Conservation (phyloP, 495 filamentous ascomycete species). For the Parmelia sp. region DNA sequence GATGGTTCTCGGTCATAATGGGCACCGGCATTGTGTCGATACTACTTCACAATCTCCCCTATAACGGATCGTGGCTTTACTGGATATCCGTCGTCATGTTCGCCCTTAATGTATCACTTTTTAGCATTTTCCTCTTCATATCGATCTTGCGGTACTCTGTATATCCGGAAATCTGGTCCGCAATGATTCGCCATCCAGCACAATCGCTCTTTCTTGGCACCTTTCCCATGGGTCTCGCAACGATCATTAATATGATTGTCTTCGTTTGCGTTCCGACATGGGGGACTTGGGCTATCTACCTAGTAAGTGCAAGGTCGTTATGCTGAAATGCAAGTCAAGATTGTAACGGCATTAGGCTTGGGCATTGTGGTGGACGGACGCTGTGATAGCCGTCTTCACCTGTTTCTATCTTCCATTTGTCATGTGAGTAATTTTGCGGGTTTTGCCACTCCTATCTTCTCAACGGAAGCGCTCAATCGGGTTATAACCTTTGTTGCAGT, state of each 20-base stretch:
- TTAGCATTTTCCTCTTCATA: constrained; percentile 39
- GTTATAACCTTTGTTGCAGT: too few relatives aligned
- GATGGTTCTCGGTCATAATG: constrained; percentile 55
- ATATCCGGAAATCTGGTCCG: constrained; percentile 50
- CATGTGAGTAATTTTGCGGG: constrained; percentile 36
- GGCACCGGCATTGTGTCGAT: constrained; percentile 60
- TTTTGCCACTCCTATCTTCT: too few relatives aligned
- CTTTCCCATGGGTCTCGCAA: constrained; percentile 59
- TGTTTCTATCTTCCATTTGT: constrained; percentile 51
- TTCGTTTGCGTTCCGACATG: constrained; percentile 50
- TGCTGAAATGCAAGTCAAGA: neutral
- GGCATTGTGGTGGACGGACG: constrained; percentile 57
- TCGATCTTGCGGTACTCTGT: constrained; percentile 49
- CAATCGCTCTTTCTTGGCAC: constrained; percentile 58
- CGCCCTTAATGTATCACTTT: constrained; percentile 48
- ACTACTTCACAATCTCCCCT: constrained; percentile 51
- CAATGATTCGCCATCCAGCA: constrained; percentile 51
- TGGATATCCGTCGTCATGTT: constrained; percentile 51
- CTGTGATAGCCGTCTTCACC: constrained; percentile 42
- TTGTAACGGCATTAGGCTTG: constrained; percentile 32
- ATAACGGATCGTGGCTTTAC: constrained; percentile 48
- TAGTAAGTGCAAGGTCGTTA: constrained; percentile 21
- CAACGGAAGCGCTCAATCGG: neutral
- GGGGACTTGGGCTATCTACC: constrained; percentile 36
- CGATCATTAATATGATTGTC: constrained; percentile 53